Base-by-base conservation (phyloP, 2,329 filamentous ascomycete species). In the Aspergillus cejpii region DNA sequence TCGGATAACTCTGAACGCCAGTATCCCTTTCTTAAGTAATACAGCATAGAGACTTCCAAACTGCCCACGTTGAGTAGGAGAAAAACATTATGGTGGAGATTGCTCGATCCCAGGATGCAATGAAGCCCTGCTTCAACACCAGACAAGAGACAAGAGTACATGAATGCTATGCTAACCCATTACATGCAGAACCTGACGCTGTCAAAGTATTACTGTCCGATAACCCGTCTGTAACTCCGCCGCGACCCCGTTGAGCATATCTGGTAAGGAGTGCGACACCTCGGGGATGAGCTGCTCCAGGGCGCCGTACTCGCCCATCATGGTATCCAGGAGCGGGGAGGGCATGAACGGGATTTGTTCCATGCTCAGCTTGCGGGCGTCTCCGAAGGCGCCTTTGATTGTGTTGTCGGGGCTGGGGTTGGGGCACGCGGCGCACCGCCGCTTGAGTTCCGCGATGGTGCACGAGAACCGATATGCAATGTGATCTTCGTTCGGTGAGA, bases 391-490 rank as follows among this genome's bases (percentile, higher is more conserved):
- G 10, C 45, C 40, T 4, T 51, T 44, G 29, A 48, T 37, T 4
- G 43, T 39, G 19, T 21, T 38, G 2, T 52, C 44, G 15, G 57
- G 51, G 14, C 54, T 45, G 15, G 57, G 51, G 14, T 55, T 51
- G 12, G 45, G 51, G 19, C 43, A 46, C 20, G 59, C 58, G 1
- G 56, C 53, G 23, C 60, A 62, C 5, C 61, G 54, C 8, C 58
- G 55, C 45, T 62, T 60, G 11, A 64, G 56, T 40, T 64, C 60
- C 28, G 54, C 49, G 24, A 65, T 52, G 26, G 63, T 58, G 24
- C 54, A 63, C 3, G 60, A 60, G 37, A 64, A 62, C 3, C 59
- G 56, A 41, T 63, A 65, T 1, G 61, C 56, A 11, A 65, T 56
- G 37, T 65, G 62, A 21, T 64, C 58, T 37, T 62, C 60, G 28